A percentile compares a stretch with the other conserved stretches of the same genome.
phyloP scores from a whole-genome alignment of 2,329 filamentous ascomycete species.

The Lasiodiplodia hormozganensis region DNA sequence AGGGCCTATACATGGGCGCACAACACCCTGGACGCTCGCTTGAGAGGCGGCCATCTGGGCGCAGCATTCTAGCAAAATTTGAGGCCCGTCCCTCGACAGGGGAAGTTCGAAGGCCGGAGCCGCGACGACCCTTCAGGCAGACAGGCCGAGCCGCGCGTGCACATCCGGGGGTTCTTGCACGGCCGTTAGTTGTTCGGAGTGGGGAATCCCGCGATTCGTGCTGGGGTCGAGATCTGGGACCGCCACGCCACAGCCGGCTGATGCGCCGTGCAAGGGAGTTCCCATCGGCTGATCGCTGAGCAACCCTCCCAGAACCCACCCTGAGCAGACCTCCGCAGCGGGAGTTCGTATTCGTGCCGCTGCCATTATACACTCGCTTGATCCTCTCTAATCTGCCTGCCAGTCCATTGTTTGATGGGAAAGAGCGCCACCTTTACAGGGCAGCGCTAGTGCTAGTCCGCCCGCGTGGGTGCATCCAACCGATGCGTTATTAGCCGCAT shows the following conservation, averaged over 20 bases:
- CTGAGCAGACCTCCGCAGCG: background rate
- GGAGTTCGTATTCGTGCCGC: background rate
- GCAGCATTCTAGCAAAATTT: background rate
- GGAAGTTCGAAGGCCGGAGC: background rate
- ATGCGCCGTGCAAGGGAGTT: background rate
- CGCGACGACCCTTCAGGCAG: background rate
- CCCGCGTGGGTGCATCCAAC: background rate
- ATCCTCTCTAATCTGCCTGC: background rate
- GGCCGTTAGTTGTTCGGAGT: background rate
- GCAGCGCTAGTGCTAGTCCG: background rate
- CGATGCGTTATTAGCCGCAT: background rate
- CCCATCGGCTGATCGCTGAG: conserved; percentile 8
- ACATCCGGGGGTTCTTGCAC: background rate
- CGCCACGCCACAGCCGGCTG: conserved; percentile 38
- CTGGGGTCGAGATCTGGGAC: conserved; percentile 39
- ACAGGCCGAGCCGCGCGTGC: background rate
- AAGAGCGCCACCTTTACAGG: background rate
- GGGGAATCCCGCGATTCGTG: background rate
- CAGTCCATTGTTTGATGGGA: background rate
- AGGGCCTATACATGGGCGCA: background rate
- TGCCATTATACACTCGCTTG: background rate
- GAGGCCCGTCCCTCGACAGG: too few species aligned
- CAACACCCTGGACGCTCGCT: too few species aligned
- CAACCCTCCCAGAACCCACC: background rate
- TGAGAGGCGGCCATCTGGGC: background rate